Evolutionary conservation across 148 eudicot genomes (phyloP).

Genomic region (Persicaria maculosa): DNA sequence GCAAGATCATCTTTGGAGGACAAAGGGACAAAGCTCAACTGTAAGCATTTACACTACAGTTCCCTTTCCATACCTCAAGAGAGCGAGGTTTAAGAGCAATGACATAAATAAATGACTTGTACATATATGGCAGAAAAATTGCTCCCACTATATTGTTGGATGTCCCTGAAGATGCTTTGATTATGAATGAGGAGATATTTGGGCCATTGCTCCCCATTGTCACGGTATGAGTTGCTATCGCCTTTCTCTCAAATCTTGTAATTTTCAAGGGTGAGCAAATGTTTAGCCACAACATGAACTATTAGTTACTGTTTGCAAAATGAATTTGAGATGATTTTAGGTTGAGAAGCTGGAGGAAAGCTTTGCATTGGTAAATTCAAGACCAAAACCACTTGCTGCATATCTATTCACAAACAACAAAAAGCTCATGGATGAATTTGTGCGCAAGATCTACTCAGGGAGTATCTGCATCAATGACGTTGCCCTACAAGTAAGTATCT

Average conservation of each 20-base stretch:
- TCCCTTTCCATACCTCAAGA: not conserved
- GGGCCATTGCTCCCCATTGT: slow-evolving; percentile 71
- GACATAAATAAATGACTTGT: not conserved
- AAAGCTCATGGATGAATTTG: slow-evolving; percentile 40
- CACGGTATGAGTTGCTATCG: slow-evolving; percentile 25
- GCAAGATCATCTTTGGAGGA: slow-evolving; percentile 51
- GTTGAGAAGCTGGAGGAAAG: slow-evolving; percentile 48
- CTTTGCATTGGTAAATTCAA: slow-evolving; percentile 31
- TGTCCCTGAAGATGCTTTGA: slow-evolving; percentile 50
- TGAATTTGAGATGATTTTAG: slow-evolving; percentile 18
- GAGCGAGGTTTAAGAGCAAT: not conserved
- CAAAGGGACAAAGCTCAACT: slow-evolving; percentile 32
- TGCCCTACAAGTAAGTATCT: slow-evolving; percentile 41
- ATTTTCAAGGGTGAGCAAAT: no score
- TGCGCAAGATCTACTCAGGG: slow-evolving; percentile 40
- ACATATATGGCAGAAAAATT: slow-evolving; percentile 35
- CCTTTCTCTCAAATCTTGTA: not conserved
- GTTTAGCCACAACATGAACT: no score
- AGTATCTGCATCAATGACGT: slow-evolving; percentile 48
- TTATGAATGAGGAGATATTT: slow-evolving; percentile 68
- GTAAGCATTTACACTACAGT: slow-evolving; percentile 24
- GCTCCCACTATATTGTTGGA: slow-evolving; percentile 57
- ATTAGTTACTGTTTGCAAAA: no score
- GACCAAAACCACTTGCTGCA: slow-evolving; percentile 60
- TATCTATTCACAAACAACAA: slow-evolving; percentile 56